Evolutionary conservation across 116 monocot species (phyloP), one percentile per base, ranked within the genome.

Genomic region (Dioscorea cayenensis): DNA sequence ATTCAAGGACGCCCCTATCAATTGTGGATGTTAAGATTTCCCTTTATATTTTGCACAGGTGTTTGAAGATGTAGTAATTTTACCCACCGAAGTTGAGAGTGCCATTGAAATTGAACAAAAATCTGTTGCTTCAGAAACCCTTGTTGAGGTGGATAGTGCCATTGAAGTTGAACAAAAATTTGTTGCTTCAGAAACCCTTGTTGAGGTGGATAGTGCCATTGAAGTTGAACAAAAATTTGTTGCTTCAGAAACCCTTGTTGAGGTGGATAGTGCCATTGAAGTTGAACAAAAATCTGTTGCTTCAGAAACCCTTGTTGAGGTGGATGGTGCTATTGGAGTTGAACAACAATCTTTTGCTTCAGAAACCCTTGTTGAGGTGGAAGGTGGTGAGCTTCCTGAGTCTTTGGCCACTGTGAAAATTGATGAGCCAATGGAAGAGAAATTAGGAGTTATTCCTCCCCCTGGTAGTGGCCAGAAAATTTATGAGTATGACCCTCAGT

Each of bases 391-490:
- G 10, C 28, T 23, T 2, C 75, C 32, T 36, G 27, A 22, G 10
- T 12, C 18, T 23, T 68, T 63, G 25, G 5, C 63, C 20, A 74
- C 52, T 70, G 71, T 63, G 38, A 38, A 71, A 59, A 50, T 1
- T 29, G 29, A 50, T 62, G 69, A 60, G 58, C 28, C 20, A 5
- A 25, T 70, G 65, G 76, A 81, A 51, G 71, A 72, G 22, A 83
- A 77, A 72, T 69, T 64, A 63, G 83, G 70, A 79, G 17, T 17
- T 66, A 78, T 91, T 68, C 85, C 86, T 72, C 84, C 83, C 32
- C 78, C 88, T 73, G 94, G 97, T 13, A 73, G 23, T 67, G 97
- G 94, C 13, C 97, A 91, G 81, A 90, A 67, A 67, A 99, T 99
- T 68, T 99, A 91, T 73, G 83, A 93, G 80, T 85, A 89, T 59